phyloP scores from a whole-genome alignment of 1,284 basidiomycete species.

The Peniophora sp. region DNA sequence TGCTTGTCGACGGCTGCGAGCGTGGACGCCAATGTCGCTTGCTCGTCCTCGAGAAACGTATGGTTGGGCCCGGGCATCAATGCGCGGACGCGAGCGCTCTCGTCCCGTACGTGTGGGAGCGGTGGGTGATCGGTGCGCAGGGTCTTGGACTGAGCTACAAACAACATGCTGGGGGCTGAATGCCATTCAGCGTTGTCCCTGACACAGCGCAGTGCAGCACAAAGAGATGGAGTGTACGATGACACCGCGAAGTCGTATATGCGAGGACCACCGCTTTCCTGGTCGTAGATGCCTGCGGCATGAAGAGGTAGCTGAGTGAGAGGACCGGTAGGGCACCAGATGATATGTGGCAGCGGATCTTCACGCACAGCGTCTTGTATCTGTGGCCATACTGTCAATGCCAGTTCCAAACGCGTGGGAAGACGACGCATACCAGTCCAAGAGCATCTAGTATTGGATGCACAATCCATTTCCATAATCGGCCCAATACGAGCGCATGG shows the following conservation, averaged over 20 bases:
- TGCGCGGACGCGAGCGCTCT: neutral
- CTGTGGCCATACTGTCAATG: neutral
- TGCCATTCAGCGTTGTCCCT: no score
- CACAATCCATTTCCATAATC: neutral
- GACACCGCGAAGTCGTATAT: constrained; percentile 8
- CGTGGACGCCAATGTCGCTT: neutral
- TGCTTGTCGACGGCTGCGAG: neutral
- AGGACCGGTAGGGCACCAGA: constrained; percentile 12
- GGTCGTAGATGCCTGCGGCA: constrained; percentile 10
- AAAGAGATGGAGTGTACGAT: constrained; percentile 13
- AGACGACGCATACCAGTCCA: no score
- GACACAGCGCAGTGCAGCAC: constrained; percentile 1
- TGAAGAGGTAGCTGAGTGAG: constrained; percentile 13
- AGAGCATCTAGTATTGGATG: no score
- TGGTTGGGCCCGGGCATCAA: neutral
- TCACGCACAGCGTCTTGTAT: neutral
- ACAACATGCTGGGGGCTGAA: neutral
- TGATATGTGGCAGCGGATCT: neutral
- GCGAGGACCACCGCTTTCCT: neutral
- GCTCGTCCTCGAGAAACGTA: neutral
- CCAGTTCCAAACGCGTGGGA: no score
- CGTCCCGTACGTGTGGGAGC: neutral
- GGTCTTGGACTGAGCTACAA: neutral
- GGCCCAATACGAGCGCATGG: no score
- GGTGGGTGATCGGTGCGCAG: neutral